Evolutionary conservation across 345 rosid genomes (phyloP).

Genomic region (Heritiera littoralis): DNA sequence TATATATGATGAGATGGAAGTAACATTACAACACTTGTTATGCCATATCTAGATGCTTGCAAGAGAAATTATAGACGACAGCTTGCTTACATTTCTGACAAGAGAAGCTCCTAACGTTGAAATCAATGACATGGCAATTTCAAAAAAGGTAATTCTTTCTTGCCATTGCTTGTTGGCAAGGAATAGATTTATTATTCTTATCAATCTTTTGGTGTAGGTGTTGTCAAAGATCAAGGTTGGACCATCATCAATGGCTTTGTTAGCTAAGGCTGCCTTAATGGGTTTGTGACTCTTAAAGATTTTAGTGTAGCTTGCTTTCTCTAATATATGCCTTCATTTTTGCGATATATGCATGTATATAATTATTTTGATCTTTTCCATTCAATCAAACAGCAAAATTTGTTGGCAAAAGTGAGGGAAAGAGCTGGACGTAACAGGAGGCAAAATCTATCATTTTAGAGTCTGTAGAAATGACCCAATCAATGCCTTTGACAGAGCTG

Average conservation of each 20-base stretch:
- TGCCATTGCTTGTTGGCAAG: slow-evolving; percentile 15
- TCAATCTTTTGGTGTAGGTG: slow-evolving; percentile 45
- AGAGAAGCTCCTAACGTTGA: slow-evolving; percentile 53
- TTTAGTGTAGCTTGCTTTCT: slow-evolving; percentile 6
- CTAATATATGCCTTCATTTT: not conserved
- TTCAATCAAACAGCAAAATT: slow-evolving; percentile 65
- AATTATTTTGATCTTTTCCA: slow-evolving; percentile 23
- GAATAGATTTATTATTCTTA: slow-evolving; percentile 16
- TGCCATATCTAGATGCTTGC: slow-evolving; percentile 71
- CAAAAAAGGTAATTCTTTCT: slow-evolving; percentile 53
- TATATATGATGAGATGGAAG: slow-evolving; percentile 11
- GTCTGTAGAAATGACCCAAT: slow-evolving; percentile 83
- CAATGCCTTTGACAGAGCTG: slow-evolving; percentile 55
- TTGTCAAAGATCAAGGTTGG: slow-evolving; percentile 77
- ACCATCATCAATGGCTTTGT: slow-evolving; percentile 76
- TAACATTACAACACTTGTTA: slow-evolving; percentile 26
- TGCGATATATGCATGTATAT: slow-evolving; percentile 12
- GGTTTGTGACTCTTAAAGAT: slow-evolving; percentile 49
- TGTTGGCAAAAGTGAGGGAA: slow-evolving; percentile 89
- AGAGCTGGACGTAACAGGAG: slow-evolving; percentile 70
- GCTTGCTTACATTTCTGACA: slow-evolving; percentile 72
- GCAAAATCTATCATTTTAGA: slow-evolving; percentile 72
- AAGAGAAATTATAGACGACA: slow-evolving; percentile 80
- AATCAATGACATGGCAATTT: slow-evolving; percentile 43
- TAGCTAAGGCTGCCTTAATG: slow-evolving; percentile 77